Conservation (phyloP, 805 yeast genomes). For the Saccharomycopsis selenospora region DNA sequence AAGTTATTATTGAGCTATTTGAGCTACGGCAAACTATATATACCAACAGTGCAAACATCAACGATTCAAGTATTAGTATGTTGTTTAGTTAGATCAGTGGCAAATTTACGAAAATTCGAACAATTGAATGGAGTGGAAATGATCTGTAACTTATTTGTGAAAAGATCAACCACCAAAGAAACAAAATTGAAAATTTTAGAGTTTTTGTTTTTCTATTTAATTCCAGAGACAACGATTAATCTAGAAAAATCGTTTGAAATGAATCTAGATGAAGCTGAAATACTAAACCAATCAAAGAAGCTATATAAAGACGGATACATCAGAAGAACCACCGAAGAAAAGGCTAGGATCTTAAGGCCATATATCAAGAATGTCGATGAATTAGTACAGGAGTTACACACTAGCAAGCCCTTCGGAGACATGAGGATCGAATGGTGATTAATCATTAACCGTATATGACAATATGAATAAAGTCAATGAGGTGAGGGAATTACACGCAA, state of each 20-base stretch:
- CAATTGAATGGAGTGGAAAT: constrained; percentile 44
- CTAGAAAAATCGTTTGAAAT: constrained; percentile 17
- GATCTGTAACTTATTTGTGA: constrained; percentile 41
- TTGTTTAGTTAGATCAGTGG: constrained; percentile 47
- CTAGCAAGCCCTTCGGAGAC: constrained; percentile 43
- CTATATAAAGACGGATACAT: constrained; percentile 23
- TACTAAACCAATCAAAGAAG: constrained; percentile 16
- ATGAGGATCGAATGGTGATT: constrained; percentile 40
- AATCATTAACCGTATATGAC: not conserved
- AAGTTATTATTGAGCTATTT: constrained; percentile 16
- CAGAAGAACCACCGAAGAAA: constrained; percentile 38
- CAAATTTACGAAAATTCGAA: constrained; percentile 56
- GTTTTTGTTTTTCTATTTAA: constrained; percentile 59
- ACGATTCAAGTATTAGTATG: constrained; percentile 52
- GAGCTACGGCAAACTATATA: constrained; percentile 13
- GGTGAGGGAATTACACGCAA: too few relatives aligned
- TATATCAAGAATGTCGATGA: constrained; percentile 40
- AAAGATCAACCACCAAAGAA: constrained; percentile 37
- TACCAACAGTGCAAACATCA: constrained; percentile 29
- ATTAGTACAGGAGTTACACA: constrained; percentile 38
- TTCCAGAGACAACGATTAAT: constrained; percentile 43
- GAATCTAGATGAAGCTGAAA: constrained; percentile 19
- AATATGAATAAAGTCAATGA: not conserved
- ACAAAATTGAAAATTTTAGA: constrained; percentile 60
- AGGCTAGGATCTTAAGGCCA: constrained; percentile 35